phyloP scores from a whole-genome alignment of 768 basidiomycete species.

The Tephrocybe sp. region DNA sequence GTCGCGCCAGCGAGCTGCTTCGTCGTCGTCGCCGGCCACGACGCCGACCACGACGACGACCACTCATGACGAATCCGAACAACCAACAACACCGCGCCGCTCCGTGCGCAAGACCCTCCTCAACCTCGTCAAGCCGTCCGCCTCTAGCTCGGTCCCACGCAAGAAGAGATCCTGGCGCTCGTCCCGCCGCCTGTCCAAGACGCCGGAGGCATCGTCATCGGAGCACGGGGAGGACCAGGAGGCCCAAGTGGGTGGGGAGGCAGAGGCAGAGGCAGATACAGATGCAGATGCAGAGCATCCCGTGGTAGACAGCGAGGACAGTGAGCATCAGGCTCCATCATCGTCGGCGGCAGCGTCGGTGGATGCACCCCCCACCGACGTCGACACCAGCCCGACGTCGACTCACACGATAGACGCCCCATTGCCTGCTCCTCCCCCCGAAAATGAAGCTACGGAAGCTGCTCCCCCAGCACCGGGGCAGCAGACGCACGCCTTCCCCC shows the following conservation, averaged over 20 bases:
- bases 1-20: slow-evolving; percentile 2
- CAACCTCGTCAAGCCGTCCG: slow-evolving; percentile 28
- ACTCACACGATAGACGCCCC: not conserved
- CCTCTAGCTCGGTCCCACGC: slow-evolving; percentile 2
- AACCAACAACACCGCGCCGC: slow-evolving; percentile 14
- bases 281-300: not conserved
- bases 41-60: not conserved
- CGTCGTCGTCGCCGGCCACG: no score
- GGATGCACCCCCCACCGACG: not conserved
- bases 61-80: slow-evolving; percentile 6
- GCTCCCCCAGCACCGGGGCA: not conserved
- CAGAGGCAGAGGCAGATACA: not conserved
- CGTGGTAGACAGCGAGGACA: no score
- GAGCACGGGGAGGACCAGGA: slow-evolving; percentile 6
- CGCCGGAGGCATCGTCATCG: slow-evolving; percentile 27
- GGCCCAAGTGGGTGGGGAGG: not conserved
- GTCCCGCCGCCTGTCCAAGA: slow-evolving; percentile 25
- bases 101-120: slow-evolving; percentile 35
- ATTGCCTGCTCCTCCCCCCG: not conserved
- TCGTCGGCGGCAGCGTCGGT: not conserved
- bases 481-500: slow-evolving; percentile 44
- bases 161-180: slow-evolving; percentile 20
- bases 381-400: not conserved
- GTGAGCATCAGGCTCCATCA: no score
- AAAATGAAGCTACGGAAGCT: no score